Conservation (phyloP, 1,284 basidiomycete genomes). For the Ustilago trichophora region DNA sequence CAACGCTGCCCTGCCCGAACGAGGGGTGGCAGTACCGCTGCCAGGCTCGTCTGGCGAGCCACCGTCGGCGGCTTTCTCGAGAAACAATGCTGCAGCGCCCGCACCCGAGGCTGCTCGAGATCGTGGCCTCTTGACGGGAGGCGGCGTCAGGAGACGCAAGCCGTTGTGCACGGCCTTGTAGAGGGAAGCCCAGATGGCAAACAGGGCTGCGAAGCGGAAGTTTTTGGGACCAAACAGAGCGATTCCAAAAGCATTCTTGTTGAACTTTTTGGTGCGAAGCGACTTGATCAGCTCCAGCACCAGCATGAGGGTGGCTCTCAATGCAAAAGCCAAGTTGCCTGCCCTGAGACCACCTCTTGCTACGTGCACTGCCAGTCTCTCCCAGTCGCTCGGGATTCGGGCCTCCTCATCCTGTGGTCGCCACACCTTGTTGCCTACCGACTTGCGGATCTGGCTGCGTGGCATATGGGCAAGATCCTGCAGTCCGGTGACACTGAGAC, state of each 20-base stretch:
- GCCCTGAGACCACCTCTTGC: conserved; percentile 57
- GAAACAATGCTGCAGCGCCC: background rate
- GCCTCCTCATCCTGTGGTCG: conserved; percentile 62
- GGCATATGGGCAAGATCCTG: conserved; percentile 60
- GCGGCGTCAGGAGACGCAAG: conserved; percentile 59
- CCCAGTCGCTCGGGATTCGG: conserved; percentile 61
- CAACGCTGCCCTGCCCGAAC: conserved; percentile 42
- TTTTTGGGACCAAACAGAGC: conserved; percentile 54
- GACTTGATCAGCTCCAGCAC: conserved; percentile 60
- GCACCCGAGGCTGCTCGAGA: conserved; percentile 19
- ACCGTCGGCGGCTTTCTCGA: conserved; percentile 12
- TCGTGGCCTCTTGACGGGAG: conserved; percentile 22
- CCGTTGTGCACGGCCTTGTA: conserved; percentile 64
- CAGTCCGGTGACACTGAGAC: conserved; percentile 54
- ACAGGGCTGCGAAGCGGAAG: conserved; percentile 60
- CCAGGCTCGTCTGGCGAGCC: conserved; percentile 20
- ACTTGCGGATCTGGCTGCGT: conserved; percentile 50
- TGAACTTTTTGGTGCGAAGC: conserved; percentile 49
- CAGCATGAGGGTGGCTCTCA: conserved; percentile 54
- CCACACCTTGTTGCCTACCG: conserved; percentile 63
- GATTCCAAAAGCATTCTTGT: conserved; percentile 29
- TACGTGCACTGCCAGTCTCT: conserved; percentile 61
- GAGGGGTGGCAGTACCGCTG: conserved; percentile 50
- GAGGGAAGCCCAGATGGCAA: conserved; percentile 59
- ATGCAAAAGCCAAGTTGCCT: conserved; percentile 58